phyloP scores from a whole-genome alignment of 805 yeast genomes.

The Myxozyma mucilagina region DNA sequence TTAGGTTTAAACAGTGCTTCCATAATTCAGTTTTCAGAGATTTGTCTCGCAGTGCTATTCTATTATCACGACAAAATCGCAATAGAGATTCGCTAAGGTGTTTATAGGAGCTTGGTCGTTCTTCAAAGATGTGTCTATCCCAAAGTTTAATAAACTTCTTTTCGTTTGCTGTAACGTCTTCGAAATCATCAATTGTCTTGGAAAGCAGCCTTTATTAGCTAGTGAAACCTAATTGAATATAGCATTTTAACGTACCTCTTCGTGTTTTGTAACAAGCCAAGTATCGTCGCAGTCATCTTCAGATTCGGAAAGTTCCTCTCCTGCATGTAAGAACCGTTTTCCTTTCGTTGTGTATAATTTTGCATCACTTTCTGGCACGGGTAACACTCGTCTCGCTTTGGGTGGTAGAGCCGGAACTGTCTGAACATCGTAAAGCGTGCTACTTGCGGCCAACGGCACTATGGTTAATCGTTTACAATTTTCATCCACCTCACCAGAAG shows the following conservation, averaged over 20 bases:
- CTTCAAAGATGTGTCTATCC: slow-evolving; percentile 30
- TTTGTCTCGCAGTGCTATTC: slow-evolving; percentile 7
- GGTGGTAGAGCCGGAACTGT: slow-evolving; percentile 26
- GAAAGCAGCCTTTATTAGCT: not conserved
- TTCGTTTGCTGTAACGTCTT: slow-evolving; percentile 25
- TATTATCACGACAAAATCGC: slow-evolving; percentile 21
- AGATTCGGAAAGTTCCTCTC: slow-evolving; percentile 26
- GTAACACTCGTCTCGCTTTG: slow-evolving; percentile 16
- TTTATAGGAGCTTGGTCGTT: slow-evolving; percentile 23
- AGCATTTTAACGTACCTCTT: slow-evolving; percentile 13
- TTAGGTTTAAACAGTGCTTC: slow-evolving; percentile 27
- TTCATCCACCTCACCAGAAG: slow-evolving; percentile 5
- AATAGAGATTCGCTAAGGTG: slow-evolving; percentile 25
- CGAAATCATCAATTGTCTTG: slow-evolving; percentile 28
- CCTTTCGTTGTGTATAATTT: slow-evolving; percentile 23
- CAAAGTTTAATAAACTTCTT: slow-evolving; percentile 25
- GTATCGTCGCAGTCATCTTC: slow-evolving; percentile 27
- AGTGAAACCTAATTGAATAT: not conserved
- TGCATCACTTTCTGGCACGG: slow-evolving; percentile 17
- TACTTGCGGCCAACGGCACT: not conserved
- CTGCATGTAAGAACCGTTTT: slow-evolving; percentile 15
- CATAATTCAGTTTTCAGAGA: slow-evolving; percentile 19
- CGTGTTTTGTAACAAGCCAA: slow-evolving; percentile 26
- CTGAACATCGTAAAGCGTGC: slow-evolving; percentile 11
- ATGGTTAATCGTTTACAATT: not conserved